Evolutionary conservation across 2,329 filamentous ascomycete species (phyloP).

Genomic region (Dothideomycetes sp.): DNA sequence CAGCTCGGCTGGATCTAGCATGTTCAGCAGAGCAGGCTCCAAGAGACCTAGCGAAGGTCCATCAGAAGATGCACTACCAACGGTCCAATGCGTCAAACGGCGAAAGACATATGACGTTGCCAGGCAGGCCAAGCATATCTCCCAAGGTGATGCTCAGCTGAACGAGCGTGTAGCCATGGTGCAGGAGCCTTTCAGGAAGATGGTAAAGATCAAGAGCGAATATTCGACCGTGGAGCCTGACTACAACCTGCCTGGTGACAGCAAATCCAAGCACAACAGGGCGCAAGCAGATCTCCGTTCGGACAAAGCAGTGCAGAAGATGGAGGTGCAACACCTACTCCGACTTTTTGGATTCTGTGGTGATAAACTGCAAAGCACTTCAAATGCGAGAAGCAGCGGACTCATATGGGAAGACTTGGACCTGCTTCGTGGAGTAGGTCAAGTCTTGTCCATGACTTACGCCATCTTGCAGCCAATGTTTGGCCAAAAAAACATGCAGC

Average conservation of each 20-base stretch:
- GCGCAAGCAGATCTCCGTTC: slow-evolving; percentile 3
- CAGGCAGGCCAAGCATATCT: no score
- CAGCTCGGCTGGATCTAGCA: no score
- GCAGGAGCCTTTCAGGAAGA: no score
- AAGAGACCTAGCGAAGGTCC: no score
- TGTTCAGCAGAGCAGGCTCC: no score
- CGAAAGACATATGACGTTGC: no score
- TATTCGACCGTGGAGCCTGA: no score
- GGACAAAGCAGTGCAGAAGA: slow-evolving; percentile 3
- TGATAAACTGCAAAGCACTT: neutral
- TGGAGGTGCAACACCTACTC: slow-evolving; percentile 5
- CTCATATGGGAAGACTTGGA: slow-evolving; percentile 8
- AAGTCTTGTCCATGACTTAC: neutral
- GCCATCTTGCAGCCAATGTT: neutral
- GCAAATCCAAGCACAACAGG: slow-evolving; percentile 3
- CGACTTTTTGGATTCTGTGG: neutral
- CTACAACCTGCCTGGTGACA: slow-evolving; percentile 2
- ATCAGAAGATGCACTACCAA: no score
- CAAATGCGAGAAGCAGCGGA: slow-evolving; percentile 8
- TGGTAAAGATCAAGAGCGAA: no score
- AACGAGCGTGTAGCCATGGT: no score
- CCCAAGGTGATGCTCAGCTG: no score
- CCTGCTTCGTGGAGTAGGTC: neutral
- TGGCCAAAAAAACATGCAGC: neutral
- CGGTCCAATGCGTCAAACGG: no score